Percentiles rank a stretch among this genome's conserved stretches.
Conservation (phyloP, 2,329 filamentous ascomycete genomes). For the Sporothrix sp. region DNA sequence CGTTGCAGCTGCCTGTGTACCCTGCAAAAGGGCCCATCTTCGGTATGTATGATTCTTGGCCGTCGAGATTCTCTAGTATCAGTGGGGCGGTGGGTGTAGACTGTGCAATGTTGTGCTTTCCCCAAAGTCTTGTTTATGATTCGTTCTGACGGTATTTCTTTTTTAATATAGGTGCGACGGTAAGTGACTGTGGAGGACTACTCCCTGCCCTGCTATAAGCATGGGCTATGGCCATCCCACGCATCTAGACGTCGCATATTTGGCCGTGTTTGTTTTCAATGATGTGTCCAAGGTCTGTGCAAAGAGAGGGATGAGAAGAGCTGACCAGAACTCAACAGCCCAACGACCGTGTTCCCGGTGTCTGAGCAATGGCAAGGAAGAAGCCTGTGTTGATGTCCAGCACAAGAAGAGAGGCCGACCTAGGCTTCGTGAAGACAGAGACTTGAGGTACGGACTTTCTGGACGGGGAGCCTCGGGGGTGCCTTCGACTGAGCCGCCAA, state of each 20-base stretch:
- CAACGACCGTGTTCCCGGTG: constrained; percentile 73
- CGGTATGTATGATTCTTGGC: constrained; percentile 34
- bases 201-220: no score
- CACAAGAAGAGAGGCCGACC: constrained; percentile 79
- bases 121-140: neutral
- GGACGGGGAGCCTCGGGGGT: constrained; percentile 34
- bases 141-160: neutral
- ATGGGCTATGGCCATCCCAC: no score
- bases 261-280: no score
- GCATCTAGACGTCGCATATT: no score
- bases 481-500: constrained; percentile 35
- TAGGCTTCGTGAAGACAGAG: constrained; percentile 62
- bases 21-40: constrained; percentile 76
- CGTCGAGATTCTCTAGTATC: no score
- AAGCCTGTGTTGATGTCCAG: constrained; percentile 71
- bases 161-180: constrained; percentile 10
- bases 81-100: no score
- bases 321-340: constrained; percentile 32
- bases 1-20: constrained; percentile 75
- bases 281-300: no score
- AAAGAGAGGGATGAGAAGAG: neutral
- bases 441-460: constrained; percentile 44
- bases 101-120: neutral
- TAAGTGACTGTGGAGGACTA: no score
- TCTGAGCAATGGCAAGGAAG: constrained; percentile 67